These are phyloP conservation scores for Ceratobasidium sp. DNA, from an alignment of 1,284 basidiomycete species.

Conservation along the genomic window DNA sequence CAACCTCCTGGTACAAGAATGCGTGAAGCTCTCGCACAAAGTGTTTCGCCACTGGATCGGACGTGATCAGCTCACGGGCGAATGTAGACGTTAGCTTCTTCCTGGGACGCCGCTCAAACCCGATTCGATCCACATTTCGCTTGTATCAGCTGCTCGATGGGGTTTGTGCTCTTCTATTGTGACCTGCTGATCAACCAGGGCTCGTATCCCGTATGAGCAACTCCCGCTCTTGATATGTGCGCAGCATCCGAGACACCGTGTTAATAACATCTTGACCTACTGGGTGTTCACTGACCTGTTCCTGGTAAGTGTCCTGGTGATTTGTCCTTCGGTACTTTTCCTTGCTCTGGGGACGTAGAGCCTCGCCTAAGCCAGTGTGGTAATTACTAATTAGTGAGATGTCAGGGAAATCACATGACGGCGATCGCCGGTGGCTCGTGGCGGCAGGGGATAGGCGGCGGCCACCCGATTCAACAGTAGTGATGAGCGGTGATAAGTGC, in stretches of 20 bases:
- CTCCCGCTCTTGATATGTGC: slow-evolving; percentile 12
- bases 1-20: slow-evolving; percentile 1
- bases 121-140: not conserved
- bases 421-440: no score
- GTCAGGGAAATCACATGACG: no score
- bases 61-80: not conserved
- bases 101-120: not conserved
- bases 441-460: no score
- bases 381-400: not conserved
- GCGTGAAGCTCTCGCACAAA: not conserved
- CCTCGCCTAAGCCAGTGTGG: slow-evolving; percentile 5
- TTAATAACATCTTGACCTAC: no score
- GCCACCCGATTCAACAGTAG: no score
- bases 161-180: not conserved
- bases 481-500: no score
- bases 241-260: not conserved
- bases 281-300: not conserved
- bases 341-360: not conserved
- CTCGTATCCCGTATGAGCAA: not conserved
- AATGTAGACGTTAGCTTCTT: slow-evolving; percentile 3
- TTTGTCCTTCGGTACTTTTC: not conserved
- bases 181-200: not conserved
- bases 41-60: not conserved
- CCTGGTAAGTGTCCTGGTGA: not conserved
- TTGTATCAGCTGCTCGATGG: not conserved